Conservation (phyloP, 345 rosid genomes). For the Melaleuca quinquenervia region DNA sequence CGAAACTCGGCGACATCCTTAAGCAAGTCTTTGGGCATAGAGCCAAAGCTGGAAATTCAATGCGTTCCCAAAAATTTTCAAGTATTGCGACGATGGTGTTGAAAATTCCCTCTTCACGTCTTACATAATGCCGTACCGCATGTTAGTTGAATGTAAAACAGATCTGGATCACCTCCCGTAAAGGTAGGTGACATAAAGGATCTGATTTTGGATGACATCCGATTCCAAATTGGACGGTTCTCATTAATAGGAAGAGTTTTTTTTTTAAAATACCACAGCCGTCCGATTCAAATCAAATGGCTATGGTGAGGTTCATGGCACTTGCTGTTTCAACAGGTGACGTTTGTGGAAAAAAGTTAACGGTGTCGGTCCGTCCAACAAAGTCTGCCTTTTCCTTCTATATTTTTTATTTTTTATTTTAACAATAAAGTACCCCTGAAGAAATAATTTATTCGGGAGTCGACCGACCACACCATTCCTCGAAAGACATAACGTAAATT, state of each 20-base stretch:
- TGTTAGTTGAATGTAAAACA: too few relatives aligned
- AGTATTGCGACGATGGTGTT: background rate
- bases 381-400: background rate
- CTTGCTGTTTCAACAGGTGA: too few relatives aligned
- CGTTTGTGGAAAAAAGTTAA: too few relatives aligned
- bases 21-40: background rate
- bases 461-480: background rate
- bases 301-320: too few relatives aligned
- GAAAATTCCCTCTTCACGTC: background rate
- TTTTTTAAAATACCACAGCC: too few relatives aligned
- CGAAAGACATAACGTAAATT: background rate
- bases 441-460: background rate
- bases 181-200: too few relatives aligned
- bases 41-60: background rate
- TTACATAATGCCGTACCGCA: too few relatives aligned
- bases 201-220: too few relatives aligned
- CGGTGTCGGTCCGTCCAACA: background rate
- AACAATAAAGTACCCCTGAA: background rate
- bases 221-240: too few relatives aligned
- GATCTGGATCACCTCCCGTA: too few relatives aligned
- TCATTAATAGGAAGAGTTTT: too few relatives aligned
- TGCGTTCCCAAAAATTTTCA: background rate
- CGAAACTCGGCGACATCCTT: background rate
- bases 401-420: background rate
- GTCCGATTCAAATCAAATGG: too few relatives aligned